A percentile compares a stretch with the other conserved stretches of the same genome.
These are phyloP conservation scores for Globisporangium iwayamae DNA, from an alignment of 352 stramenopile species.

Conservation along the genomic window DNA sequence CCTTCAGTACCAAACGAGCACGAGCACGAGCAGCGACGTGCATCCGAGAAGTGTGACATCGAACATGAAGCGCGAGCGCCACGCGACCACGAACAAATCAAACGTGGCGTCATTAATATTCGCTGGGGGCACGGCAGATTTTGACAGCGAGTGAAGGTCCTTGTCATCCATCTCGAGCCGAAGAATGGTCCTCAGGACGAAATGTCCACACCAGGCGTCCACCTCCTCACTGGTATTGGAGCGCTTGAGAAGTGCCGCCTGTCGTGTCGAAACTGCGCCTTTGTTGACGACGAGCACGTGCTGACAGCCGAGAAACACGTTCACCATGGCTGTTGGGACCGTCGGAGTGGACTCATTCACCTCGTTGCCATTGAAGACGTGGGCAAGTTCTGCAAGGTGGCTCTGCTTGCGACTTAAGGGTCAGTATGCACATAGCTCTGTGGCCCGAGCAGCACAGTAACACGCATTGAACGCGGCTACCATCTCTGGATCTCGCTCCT, in stretches of 20 bases:
- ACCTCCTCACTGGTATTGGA: constrained; percentile 7
- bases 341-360: background rate
- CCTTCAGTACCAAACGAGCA: constrained; percentile 1
- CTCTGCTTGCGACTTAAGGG: background rate
- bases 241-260: constrained; percentile 1
- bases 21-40: background rate
- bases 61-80: background rate
- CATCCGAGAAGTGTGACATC: background rate
- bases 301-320: constrained; percentile 3
- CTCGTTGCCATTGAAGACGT: background rate
- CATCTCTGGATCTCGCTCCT: background rate
- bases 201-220: constrained; percentile 6
- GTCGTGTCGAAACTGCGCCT: background rate
- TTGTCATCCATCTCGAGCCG: background rate
- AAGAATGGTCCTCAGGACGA: background rate
- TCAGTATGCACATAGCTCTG: background rate
- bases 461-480: constrained; percentile 4
- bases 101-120: constrained; percentile 7
- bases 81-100: constrained; percentile 1
- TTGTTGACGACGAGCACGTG: constrained; percentile 2
- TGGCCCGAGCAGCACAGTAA: constrained; percentile 4
- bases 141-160: background rate
- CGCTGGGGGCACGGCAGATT: background rate
- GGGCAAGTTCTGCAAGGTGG: background rate
- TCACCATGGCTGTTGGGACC: background rate